Conservation (phyloP, 2,329 filamentous ascomycete genomes). For the Lasiodiplodia hormozganensis region DNA sequence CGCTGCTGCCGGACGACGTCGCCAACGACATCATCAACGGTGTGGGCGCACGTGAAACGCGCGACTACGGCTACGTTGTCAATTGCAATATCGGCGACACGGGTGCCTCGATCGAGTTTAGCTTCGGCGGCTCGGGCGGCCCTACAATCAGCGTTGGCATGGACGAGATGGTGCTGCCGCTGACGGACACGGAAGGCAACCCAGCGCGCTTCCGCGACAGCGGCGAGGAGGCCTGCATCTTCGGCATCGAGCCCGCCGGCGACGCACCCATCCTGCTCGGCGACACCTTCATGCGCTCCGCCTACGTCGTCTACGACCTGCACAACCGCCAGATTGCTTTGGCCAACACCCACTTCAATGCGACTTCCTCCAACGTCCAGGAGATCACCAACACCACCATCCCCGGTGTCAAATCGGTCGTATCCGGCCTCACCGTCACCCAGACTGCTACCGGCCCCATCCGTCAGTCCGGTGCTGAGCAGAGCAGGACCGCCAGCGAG, state of each 20-base stretch:
- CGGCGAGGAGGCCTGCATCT: constrained; percentile 9
- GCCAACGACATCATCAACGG: constrained; percentile 30
- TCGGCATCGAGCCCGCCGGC: constrained; percentile 26
- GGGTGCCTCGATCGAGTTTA: constrained; percentile 17
- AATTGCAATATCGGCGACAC: constrained; percentile 17
- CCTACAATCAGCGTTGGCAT: constrained; percentile 18
- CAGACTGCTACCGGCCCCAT: constrained; percentile 27
- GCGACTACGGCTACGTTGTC: constrained; percentile 11
- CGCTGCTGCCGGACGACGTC: constrained; percentile 66
- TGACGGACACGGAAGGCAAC: constrained; percentile 10
- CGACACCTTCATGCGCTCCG: constrained; percentile 76
- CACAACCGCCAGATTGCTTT: constrained; percentile 28
- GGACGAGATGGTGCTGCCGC: constrained; percentile 24
- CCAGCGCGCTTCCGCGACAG: constrained; percentile 1
- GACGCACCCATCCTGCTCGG: constrained; percentile 54
- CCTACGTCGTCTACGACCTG: constrained; percentile 72
- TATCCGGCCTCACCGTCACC: constrained; percentile 12
- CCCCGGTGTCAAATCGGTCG: constrained; percentile 17
- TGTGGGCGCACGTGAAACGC: constrained; percentile 12
- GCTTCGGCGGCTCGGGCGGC: constrained; percentile 24
- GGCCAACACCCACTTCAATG: constrained; percentile 25
- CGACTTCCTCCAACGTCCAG: constrained; percentile 72
- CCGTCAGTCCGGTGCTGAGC: not conserved
- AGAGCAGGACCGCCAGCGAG: not conserved
- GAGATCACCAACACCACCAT: constrained; percentile 28